phyloP scores from a whole-genome alignment of 805 yeast species.

The Ogataea sp. region DNA sequence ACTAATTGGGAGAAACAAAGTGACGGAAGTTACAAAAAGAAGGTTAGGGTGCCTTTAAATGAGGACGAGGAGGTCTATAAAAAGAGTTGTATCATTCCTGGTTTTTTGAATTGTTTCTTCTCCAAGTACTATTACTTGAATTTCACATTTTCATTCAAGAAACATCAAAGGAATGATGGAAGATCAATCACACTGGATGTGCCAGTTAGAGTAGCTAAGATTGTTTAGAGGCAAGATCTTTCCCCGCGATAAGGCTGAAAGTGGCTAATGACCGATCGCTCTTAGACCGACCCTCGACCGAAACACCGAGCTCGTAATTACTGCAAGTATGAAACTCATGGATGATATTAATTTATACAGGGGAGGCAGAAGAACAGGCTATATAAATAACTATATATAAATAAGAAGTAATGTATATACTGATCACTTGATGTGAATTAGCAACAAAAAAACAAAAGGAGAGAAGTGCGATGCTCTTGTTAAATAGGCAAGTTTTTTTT shows the following conservation, averaged over 20 bases:
- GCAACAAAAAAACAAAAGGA: too few relatives aligned
- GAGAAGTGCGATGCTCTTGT: too few relatives aligned
- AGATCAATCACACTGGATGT: slow-evolving; percentile 6
- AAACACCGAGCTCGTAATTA: too few relatives aligned
- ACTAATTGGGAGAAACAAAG: slow-evolving; percentile 6
- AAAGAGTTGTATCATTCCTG: slow-evolving; percentile 12
- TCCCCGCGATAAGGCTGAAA: too few relatives aligned
- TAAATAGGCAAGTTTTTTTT: too few relatives aligned
- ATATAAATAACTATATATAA: too few relatives aligned
- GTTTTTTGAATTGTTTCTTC: slow-evolving; percentile 13
- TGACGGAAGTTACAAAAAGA: not conserved
- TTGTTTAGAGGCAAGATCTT: not conserved
- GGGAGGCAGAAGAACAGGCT: too few relatives aligned
- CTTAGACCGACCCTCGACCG: not conserved
- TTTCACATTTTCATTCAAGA: slow-evolving; percentile 9
- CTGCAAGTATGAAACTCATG: too few relatives aligned
- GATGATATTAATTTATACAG: too few relatives aligned
- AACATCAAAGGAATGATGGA: slow-evolving; percentile 1
- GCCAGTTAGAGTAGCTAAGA: slow-evolving; percentile 16
- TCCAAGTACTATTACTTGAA: slow-evolving; percentile 11
- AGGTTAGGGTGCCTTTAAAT: slow-evolving; percentile 7
- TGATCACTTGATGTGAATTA: too few relatives aligned
- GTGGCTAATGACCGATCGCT: too few relatives aligned
- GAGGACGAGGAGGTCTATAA: slow-evolving; percentile 8
- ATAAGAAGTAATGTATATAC: too few relatives aligned